Conservation (phyloP, 345 rosid genomes). For the Rubroshorea leprosula region DNA sequence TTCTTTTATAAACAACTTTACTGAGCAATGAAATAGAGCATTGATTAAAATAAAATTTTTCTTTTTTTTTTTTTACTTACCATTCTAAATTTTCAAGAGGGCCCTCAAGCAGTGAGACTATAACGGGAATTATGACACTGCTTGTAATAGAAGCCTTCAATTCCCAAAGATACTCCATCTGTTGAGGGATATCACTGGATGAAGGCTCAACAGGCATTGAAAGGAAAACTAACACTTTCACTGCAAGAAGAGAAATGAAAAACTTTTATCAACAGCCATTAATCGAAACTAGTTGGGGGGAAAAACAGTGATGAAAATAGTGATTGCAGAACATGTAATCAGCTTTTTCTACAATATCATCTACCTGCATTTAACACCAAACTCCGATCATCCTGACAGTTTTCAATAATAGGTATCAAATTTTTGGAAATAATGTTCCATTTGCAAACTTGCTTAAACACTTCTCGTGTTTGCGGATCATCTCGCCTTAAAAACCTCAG, state of each 20-base stretch:
- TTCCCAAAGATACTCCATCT: slow-evolving; percentile 79
- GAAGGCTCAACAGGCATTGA: slow-evolving; percentile 53
- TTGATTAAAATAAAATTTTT: background rate
- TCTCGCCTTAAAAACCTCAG: slow-evolving; percentile 76
- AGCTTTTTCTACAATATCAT: background rate
- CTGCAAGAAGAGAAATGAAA: background rate
- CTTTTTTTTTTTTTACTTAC: no score
- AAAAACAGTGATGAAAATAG: background rate
- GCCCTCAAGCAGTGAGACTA: slow-evolving; percentile 69
- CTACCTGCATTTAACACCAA: slow-evolving; percentile 72
- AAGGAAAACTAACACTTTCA: slow-evolving; percentile 5
- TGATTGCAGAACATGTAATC: background rate
- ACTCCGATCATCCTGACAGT: slow-evolving; percentile 50
- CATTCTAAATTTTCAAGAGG: slow-evolving; percentile 78
- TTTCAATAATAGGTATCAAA: slow-evolving; percentile 72
- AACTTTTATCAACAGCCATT: background rate
- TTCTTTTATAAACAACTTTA: background rate
- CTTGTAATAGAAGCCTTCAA: slow-evolving; percentile 63
- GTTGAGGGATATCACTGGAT: slow-evolving; percentile 70
- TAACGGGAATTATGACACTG: slow-evolving; percentile 59
- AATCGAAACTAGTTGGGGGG: background rate
- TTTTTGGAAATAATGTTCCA: slow-evolving; percentile 74
- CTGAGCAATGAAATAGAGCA: background rate
- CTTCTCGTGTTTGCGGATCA: slow-evolving; percentile 68
- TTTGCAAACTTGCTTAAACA: slow-evolving; percentile 82